phyloP scores from a whole-genome alignment of 2,329 filamentous ascomycete species.

The Hymenoscyphus linearis region DNA sequence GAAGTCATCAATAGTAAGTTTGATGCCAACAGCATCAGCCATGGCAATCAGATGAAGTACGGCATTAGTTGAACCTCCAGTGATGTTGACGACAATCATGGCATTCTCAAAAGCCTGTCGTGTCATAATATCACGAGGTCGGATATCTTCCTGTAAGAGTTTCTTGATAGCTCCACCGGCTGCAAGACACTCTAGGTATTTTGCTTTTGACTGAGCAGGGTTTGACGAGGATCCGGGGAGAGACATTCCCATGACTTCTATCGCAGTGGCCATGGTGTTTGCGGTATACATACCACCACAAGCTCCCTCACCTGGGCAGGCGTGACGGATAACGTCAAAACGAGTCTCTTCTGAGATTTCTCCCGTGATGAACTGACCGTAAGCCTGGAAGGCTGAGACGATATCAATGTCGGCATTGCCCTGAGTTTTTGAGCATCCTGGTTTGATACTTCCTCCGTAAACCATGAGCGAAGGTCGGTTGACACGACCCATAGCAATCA shows the following conservation, averaged over 20 bases:
- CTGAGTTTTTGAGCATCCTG: conserved; percentile 75
- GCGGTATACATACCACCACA: conserved; percentile 84
- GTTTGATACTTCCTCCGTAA: conserved; percentile 90
- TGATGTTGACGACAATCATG: conserved; percentile 77
- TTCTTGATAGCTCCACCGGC: conserved; percentile 71
- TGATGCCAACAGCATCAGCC: conserved; percentile 73
- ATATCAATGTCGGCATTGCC: conserved; percentile 79
- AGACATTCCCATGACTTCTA: conserved; percentile 70
- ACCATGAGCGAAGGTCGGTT: conserved; percentile 97
- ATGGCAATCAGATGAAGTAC: conserved; percentile 82
- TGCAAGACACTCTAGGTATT: conserved; percentile 65
- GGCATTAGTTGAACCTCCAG: conserved; percentile 80
- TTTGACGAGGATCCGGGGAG: conserved; percentile 78
- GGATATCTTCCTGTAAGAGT: conserved; percentile 70
- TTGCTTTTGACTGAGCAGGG: conserved; percentile 68
- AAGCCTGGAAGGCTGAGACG: conserved; percentile 95
- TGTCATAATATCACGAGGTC: conserved; percentile 72
- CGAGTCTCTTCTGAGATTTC: conserved; percentile 87
- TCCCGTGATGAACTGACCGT: conserved; percentile 88
- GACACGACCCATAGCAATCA: conserved; percentile 90
- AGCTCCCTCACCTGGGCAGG: conserved; percentile 78
- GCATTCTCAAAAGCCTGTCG: conserved; percentile 78
- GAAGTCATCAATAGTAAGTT: conserved; percentile 82
- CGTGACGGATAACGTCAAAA: conserved; percentile 90
- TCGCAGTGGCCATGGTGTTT: conserved; percentile 71